phyloP scores from a whole-genome alignment of 192 early-diverging fungal species.

The Phlyctochytrium arcticum region DNA sequence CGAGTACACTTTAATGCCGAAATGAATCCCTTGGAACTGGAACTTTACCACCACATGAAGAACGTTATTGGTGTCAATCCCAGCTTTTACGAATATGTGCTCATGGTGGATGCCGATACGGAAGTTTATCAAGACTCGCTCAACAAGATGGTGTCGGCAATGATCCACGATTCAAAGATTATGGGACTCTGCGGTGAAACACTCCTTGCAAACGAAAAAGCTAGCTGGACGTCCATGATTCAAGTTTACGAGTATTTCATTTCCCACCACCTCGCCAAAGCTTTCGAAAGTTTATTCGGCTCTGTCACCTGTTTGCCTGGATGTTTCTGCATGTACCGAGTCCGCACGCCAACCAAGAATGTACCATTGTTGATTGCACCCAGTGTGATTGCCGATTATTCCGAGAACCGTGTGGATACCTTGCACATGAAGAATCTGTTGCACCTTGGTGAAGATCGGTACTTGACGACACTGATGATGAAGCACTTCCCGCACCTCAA shows the following conservation, averaged over 20 bases:
- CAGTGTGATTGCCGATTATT: constrained; percentile 88
- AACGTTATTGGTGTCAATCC: constrained; percentile 82
- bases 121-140: constrained; percentile 47
- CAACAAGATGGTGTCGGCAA: constrained; percentile 52
- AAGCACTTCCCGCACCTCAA: constrained; percentile 98
- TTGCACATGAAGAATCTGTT: constrained; percentile 99
- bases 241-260: constrained; percentile 98
- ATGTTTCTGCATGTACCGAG: constrained; percentile 98
- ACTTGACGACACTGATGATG: constrained; percentile 73
- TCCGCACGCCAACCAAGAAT: constrained; percentile 85
- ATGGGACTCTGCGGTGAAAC: constrained; percentile 92
- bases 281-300: constrained; percentile 97
- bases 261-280: constrained; percentile 97
- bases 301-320: constrained; percentile 98
- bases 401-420: constrained; percentile 91
- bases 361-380: constrained; percentile 87
- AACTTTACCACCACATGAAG: constrained; percentile 81
- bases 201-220: constrained; percentile 81
- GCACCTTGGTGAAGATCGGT: constrained; percentile 97
- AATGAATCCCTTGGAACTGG: constrained; percentile 75
- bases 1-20: constrained; percentile 74
- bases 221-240: constrained; percentile 93
- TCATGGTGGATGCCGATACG: constrained; percentile 64
- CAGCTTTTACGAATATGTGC: constrained; percentile 66
- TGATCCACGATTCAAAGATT: constrained; percentile 57